A percentile compares a stretch with the other conserved stretches of the same genome.
These are phyloP conservation scores for Botrytis galanthina DNA, from an alignment of 2,329 filamentous ascomycete species.

Conservation along the genomic window DNA sequence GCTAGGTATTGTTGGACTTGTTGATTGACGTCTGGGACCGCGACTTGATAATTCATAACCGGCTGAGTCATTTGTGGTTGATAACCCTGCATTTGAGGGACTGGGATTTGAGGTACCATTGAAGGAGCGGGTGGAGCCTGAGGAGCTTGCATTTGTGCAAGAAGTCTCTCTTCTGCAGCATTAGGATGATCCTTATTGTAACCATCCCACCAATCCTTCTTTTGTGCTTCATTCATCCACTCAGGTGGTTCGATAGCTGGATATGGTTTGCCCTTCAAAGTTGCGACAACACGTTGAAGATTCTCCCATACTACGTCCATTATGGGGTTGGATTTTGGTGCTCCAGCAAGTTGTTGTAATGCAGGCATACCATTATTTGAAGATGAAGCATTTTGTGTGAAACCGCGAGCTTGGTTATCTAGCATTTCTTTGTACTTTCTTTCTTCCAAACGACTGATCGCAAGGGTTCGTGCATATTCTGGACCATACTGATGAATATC, in stretches of 20 bases:
- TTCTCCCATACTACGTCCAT: conserved; percentile 30
- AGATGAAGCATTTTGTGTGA: conserved; percentile 13
- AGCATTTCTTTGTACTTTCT: conserved; percentile 28
- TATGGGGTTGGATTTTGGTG: conserved; percentile 4
- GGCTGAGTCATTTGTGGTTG: conserved; percentile 24
- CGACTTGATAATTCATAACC: conserved; percentile 18
- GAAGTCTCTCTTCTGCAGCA: conserved; percentile 37
- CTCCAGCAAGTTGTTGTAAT: conserved; percentile 27
- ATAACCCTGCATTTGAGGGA: conserved; percentile 25
- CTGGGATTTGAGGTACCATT: conserved; percentile 25
- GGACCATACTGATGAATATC: conserved; percentile 36
- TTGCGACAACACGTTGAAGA: conserved; percentile 35
- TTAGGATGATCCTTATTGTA: conserved; percentile 42
- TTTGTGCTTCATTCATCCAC: conserved; percentile 50
- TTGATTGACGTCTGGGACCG: conserved; percentile 28
- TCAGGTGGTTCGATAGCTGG: conserved; percentile 52
- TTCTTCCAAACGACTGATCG: conserved; percentile 13
- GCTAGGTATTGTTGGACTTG: conserved; percentile 35
- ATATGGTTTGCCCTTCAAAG: conserved; percentile 47
- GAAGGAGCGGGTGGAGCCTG: conserved; percentile 31
- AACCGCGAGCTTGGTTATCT: conserved; percentile 18
- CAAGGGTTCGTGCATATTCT: conserved; percentile 32
- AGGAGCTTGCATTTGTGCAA: conserved; percentile 30
- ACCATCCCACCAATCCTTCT: conserved; percentile 53
- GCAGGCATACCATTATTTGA: conserved; percentile 23